Conservation (phyloP, 2,329 filamentous ascomycete species). For the Sclerotinia subarctica region DNA sequence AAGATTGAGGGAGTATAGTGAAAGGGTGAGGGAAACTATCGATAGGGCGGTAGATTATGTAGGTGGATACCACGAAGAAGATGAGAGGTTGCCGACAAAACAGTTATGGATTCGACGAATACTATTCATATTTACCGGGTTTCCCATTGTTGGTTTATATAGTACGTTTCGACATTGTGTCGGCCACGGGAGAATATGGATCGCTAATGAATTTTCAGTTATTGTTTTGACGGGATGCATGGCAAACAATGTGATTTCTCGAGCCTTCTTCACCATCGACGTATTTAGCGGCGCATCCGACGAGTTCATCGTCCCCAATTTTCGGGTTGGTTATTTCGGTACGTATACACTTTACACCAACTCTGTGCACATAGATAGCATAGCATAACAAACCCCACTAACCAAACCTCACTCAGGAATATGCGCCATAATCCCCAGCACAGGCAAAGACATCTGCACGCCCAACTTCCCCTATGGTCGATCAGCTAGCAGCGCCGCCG, state of each 20-base stretch:
- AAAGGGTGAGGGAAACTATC: constrained; percentile 8
- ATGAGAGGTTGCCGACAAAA: background rate
- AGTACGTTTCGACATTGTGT: background rate
- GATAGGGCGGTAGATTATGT: constrained; percentile 5
- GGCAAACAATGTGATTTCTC: background rate
- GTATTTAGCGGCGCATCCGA: constrained; percentile 3
- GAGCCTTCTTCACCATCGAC: constrained; percentile 7
- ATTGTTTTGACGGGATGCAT: constrained; percentile 8
- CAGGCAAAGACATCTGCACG: background rate
- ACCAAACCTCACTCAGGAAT: background rate
- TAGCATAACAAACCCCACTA: background rate
- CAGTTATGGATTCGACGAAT: constrained; percentile 5
- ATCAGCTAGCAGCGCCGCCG: background rate
- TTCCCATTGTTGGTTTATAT: constrained; percentile 4
- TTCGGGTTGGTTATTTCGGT: constrained; percentile 14
- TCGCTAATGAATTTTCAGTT: background rate
- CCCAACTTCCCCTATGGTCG: background rate
- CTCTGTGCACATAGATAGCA: background rate
- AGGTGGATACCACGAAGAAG: constrained; percentile 5
- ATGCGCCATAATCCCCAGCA: constrained; percentile 4
- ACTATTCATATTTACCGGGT: background rate
- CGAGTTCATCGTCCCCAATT: constrained; percentile 12
- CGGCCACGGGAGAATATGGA: too few species aligned
- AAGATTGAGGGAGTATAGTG: constrained; percentile 1
- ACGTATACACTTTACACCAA: background rate